Base-by-base conservation (phyloP, 257 asterid species). In the Gentiana dahurica region DNA sequence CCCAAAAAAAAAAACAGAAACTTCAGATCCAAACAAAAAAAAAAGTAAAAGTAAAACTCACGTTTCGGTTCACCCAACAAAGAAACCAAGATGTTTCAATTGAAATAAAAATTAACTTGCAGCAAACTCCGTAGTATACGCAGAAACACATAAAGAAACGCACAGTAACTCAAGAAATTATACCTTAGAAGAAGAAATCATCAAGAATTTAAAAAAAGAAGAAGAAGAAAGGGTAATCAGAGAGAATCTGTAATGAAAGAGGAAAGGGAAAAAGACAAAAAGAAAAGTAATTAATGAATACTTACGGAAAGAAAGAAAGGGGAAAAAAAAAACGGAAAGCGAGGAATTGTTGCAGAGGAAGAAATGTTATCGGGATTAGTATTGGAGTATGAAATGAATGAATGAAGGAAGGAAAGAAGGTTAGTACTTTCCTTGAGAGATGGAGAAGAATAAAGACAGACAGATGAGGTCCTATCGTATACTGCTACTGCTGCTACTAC, bases 271-370 rank as follows among this genome's bases (percentile, higher is more conserved):
- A 24, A 60, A 55, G 65, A 49, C 39, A 62, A 65, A 44, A 49
- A 71, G 24, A 24, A 24, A 24, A 24, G 1, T 24, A 24, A 24
- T 24, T 24, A 24, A 24, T 24, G 24, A 1, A 24, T 24, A 24
- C 24, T 24, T 24, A 24, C 24, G 24, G 24, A 24, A 24, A 24
- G 24, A 24, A 63, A 76, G 94, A 76, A 77, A 83, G 94, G 70
- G 69, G n/a, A n/a, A n/a, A 71, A 69, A 70, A 69, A 71, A 69
- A 70, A 76, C 37, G 77, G 72, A 74, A 88, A 74, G 93, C 49
- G 78, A 87, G 67, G 90, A 75, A 79, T 72, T 69, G 76, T 82
- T 72, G 78, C 53, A 37, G 34, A 63, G 86, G 65, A 73, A 62
- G 69, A 83, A 69, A 77, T 76, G 80, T 67, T 67, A 75, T 64